Conservation (phyloP, 202 grass and related monocot genomes). For the Carex arenaria region DNA sequence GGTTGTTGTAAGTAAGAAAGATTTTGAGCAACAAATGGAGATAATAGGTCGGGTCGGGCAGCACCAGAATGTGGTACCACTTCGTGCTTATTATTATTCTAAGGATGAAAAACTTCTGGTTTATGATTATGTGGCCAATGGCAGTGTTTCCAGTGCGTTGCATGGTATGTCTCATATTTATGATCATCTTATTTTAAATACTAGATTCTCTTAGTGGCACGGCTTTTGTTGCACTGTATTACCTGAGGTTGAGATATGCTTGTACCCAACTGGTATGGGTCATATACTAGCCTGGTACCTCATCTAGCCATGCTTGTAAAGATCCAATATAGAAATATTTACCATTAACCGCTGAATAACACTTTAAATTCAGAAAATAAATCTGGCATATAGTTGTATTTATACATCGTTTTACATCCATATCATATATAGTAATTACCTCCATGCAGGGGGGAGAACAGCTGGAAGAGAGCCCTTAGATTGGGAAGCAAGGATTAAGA, state of each 20-base stretch:
- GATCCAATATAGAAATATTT: neutral
- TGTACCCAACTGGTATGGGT: neutral
- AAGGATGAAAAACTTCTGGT: slow-evolving; percentile 96
- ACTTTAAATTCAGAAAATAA: slow-evolving; percentile 16
- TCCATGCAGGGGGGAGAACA: slow-evolving; percentile 48
- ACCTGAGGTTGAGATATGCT: neutral
- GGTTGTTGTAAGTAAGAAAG: slow-evolving; percentile 74
- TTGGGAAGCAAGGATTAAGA: slow-evolving; percentile 79
- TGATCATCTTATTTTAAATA: neutral
- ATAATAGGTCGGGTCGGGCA: slow-evolving; percentile 70
- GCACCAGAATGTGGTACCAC: slow-evolving; percentile 69
- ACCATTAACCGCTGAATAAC: neutral
- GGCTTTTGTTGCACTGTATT: neutral
- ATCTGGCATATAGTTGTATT: neutral
- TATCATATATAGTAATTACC: slow-evolving; percentile 19
- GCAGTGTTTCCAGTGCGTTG: slow-evolving; percentile 69
- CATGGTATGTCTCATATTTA: slow-evolving; percentile 59
- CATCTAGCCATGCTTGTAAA: neutral
- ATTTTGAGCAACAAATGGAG: slow-evolving; percentile 95
- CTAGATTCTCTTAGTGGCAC: neutral
- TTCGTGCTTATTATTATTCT: slow-evolving; percentile 96
- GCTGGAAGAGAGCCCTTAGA: slow-evolving; percentile 57
- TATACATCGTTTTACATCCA: neutral
- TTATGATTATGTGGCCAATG: slow-evolving; percentile 73
- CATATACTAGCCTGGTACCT: neutral